Evolutionary conservation across 352 stramenopile species (phyloP), one percentile per base, ranked within the genome.

Genomic region (Phytophthora capsici): DNA sequence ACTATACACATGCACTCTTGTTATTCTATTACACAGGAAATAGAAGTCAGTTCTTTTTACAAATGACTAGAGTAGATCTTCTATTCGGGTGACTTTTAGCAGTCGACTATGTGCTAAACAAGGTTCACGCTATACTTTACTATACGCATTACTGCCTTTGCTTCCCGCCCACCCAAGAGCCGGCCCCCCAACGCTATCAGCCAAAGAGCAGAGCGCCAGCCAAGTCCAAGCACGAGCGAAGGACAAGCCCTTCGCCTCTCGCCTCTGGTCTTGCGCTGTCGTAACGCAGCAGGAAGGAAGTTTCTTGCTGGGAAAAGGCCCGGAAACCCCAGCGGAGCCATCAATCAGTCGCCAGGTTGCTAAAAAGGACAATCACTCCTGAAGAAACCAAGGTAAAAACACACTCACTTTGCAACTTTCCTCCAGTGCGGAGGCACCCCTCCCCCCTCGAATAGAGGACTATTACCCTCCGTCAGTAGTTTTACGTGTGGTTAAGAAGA

Each of bases 141-240:
- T 66, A 70, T 70, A 70, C 62, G 41, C 47, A 38, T 55, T 59
- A 64, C 44, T 69, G 36, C 53, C 23, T 52, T 14, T 26, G 48
- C 47, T 65, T 69, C 64, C 58, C 50, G 50, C 57, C 58, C 64
- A 69, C 57, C 38, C 51, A 69, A 58, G 32, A 26, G 10, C 34
- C 7, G 20, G 57, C 48, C 64, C 57, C 57, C 50, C 45, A 28
- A 19, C 34, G 20, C 50, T 43, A 44, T 43, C 50, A 49, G 22
- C 41, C 43, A 71, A 61, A 66, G 56, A 54, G 48, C 63, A 54
- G 55, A 30, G 43, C 22, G 17, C 26, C 43, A 55, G 49, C 48
- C 34, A 59, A 49, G n/a, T 23, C 32, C 7, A 57, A 16, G 28
- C 5, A 5, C 7, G 36, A 20, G n/a, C 2, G 36, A 41, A 19